These are phyloP conservation scores for Trapa incisa DNA, from an alignment of 345 rosid species.

Conservation along the genomic window DNA sequence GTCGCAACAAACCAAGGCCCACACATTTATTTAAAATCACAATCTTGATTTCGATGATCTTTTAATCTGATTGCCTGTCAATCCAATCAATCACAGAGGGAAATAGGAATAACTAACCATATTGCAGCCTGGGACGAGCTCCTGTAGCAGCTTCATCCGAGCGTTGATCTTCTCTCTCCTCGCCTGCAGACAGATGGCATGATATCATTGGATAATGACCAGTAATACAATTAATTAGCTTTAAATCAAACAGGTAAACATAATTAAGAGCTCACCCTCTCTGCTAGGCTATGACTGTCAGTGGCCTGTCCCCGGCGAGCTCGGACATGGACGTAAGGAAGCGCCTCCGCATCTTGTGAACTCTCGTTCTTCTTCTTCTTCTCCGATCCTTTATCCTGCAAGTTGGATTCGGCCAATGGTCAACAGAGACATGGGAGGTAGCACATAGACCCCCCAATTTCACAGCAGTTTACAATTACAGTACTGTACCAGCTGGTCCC, in stretches of 20 bases:
- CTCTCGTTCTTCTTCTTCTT: constrained; percentile 37
- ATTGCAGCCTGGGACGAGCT: constrained; percentile 52
- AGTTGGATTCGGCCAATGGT: background rate
- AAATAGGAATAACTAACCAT: constrained; percentile 35
- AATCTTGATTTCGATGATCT: background rate
- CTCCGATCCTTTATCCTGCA: constrained; percentile 24
- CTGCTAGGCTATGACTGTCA: constrained; percentile 52
- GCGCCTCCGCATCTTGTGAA: constrained; percentile 26
- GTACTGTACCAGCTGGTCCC: constrained; percentile 30
- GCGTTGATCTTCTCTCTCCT: constrained; percentile 54
- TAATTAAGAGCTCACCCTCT: constrained; percentile 26
- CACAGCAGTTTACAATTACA: background rate
- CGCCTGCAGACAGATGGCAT: constrained; percentile 16
- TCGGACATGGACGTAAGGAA: constrained; percentile 49
- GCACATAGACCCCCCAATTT: background rate
- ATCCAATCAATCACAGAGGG: constrained; percentile 5
- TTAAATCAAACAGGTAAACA: constrained; percentile 9
- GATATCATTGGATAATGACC: background rate
- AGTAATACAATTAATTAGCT: background rate
- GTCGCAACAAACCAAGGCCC: background rate
- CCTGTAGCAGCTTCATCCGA: constrained; percentile 43
- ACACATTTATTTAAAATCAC: background rate
- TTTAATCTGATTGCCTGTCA: background rate
- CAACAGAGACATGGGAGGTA: background rate
- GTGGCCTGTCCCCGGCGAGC: constrained; percentile 57